Conservation (phyloP, 805 yeast genomes). For the Wickerhamomyces alni region DNA sequence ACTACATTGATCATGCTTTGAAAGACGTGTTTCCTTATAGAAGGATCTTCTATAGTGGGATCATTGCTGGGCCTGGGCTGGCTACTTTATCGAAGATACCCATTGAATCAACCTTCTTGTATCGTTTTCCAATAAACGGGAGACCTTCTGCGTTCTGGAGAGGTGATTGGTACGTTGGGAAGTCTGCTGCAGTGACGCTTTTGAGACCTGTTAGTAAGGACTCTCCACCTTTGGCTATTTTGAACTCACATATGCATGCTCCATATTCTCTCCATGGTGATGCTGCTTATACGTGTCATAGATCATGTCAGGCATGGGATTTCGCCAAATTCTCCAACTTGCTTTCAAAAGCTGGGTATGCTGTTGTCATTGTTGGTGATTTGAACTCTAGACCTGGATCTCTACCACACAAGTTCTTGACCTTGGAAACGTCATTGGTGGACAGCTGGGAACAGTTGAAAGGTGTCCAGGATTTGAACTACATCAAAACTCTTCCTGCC, state of each 20-base stretch:
- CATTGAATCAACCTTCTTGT: conserved; percentile 69
- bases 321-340: conserved; percentile 60
- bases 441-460: conserved; percentile 81
- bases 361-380: conserved; percentile 89
- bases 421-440: conserved; percentile 56
- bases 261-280: conserved; percentile 83
- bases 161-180: conserved; percentile 98
- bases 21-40: conserved; percentile 48
- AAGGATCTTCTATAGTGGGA: conserved; percentile 75
- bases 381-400: conserved; percentile 86
- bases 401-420: conserved; percentile 69
- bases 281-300: conserved; percentile 83
- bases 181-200: conserved; percentile 71
- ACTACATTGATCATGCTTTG: conserved; percentile 45
- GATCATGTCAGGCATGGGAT: conserved; percentile 97
- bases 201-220: conserved; percentile 45
- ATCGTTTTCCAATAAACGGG: conserved; percentile 88
- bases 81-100: conserved; percentile 82
- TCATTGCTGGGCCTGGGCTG: conserved; percentile 88
- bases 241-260: conserved; percentile 96
- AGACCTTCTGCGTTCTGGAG: conserved; percentile 88
- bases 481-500: conserved; percentile 43
- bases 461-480: conserved; percentile 38
- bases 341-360: conserved; percentile 68
- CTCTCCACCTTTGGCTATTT: conserved; percentile 59